Evolutionary conservation across 495 filamentous ascomycete genomes (phyloP).

Genomic region (Neurospora discreta): DNA sequence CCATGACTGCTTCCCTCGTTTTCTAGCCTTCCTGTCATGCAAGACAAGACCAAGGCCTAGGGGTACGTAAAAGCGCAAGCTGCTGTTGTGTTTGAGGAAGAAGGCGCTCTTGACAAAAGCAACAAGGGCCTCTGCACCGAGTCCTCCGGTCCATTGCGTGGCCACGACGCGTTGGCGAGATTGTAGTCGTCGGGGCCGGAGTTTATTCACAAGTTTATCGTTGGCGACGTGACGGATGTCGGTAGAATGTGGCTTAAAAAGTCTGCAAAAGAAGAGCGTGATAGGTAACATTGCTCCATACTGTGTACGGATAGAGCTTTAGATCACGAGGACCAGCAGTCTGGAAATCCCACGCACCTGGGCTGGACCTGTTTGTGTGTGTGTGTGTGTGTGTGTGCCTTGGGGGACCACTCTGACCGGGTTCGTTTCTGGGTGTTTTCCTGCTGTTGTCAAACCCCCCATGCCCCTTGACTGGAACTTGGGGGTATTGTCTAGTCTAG

Average conservation of each 20-base stretch:
- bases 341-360: not conserved
- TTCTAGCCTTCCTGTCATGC: not conserved
- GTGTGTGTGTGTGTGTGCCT: not conserved
- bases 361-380: not conserved
- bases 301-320: not conserved
- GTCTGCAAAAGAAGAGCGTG: not conserved
- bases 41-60: not conserved
- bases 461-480: not conserved
- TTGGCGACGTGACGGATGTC: not conserved
- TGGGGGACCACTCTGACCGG: not conserved
- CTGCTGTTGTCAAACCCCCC: not conserved
- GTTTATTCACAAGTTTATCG: not conserved
- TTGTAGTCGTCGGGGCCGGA: not conserved
- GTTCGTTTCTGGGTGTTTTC: not conserved
- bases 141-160: constrained; percentile 4
- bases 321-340: not conserved
- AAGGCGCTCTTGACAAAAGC: not conserved
- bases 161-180: constrained; percentile 8
- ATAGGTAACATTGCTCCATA: not conserved
- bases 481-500: not conserved
- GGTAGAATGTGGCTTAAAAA: not conserved
- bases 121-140: constrained; percentile 2
- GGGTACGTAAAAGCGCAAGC: not conserved
- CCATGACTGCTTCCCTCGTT: not conserved
- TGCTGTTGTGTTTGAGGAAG: not conserved